A percentile compares a stretch with the other conserved stretches of the same genome.
These are phyloP conservation scores for Arthroderma sp. DNA, from an alignment of 2,329 filamentous ascomycete genomes.

Conservation along the genomic window DNA sequence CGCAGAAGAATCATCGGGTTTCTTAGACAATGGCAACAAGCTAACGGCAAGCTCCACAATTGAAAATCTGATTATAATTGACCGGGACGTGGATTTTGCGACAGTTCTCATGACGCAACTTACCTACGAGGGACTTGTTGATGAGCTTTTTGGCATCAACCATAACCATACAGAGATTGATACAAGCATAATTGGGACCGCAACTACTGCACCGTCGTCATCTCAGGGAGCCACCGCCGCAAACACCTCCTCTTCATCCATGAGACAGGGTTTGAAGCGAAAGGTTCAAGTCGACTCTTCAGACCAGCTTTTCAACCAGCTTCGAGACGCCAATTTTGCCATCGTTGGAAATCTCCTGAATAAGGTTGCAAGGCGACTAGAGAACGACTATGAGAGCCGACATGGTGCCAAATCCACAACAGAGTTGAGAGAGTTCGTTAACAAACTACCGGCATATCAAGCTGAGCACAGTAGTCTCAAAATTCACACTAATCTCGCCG, in stretches of 20 bases:
- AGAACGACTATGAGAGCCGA: constrained; percentile 75
- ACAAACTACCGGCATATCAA: constrained; percentile 80
- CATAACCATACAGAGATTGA: constrained; percentile 91
- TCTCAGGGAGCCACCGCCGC: constrained; percentile 42
- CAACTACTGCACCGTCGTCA: constrained; percentile 41
- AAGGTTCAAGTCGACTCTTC: constrained; percentile 81
- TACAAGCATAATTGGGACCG: constrained; percentile 70
- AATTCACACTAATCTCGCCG: constrained; percentile 78
- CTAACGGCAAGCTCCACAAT: constrained; percentile 74
- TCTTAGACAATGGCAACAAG: constrained; percentile 43
- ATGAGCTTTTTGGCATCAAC: constrained; percentile 82
- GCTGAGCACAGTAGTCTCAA: constrained; percentile 88
- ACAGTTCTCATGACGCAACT: constrained; percentile 86
- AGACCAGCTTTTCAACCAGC: constrained; percentile 74
- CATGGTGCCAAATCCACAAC: constrained; percentile 77
- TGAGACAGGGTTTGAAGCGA: constrained; percentile 58
- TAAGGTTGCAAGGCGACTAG: constrained; percentile 74
- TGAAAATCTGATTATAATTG: constrained; percentile 87
- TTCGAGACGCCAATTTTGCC: constrained; percentile 88
- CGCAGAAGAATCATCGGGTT: constrained; percentile 57
- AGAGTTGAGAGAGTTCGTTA: constrained; percentile 90
- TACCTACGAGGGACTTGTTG: constrained; percentile 91
- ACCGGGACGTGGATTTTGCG: constrained; percentile 87
- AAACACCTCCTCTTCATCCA: constrained; percentile 33
- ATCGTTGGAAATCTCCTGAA: constrained; percentile 83